Conservation (phyloP, 805 yeast genomes). For the Teunomyces funiuensis region DNA sequence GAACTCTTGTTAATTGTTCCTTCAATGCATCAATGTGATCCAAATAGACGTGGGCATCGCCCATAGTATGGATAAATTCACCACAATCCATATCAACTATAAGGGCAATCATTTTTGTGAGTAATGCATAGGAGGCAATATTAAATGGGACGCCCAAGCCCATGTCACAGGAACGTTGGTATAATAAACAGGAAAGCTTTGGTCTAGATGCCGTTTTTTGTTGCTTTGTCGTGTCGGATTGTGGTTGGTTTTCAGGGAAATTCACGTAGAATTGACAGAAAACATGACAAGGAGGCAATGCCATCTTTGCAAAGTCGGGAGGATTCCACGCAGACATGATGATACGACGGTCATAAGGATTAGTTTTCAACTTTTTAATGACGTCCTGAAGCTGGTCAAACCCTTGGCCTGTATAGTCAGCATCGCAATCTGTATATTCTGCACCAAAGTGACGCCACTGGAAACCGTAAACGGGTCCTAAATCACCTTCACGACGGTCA, state of each 20-base stretch:
- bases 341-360: constrained; percentile 93
- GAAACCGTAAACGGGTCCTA: constrained; percentile 98
- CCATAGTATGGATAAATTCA: constrained; percentile 91
- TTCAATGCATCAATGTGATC: constrained; percentile 92
- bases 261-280: constrained; percentile 93
- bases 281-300: constrained; percentile 97
- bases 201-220: constrained; percentile 42
- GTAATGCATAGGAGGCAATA: constrained; percentile 91
- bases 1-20: constrained; percentile 73
- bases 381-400: constrained; percentile 84
- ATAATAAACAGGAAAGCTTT: constrained; percentile 79
- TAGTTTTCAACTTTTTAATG: constrained; percentile 74
- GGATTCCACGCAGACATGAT: constrained; percentile 99
- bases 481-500: constrained; percentile 84
- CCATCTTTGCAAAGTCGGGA: constrained; percentile 90
- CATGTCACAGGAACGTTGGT: constrained; percentile 99
- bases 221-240: constrained; percentile 2
- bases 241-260: constrained; percentile 52
- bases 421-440: constrained; percentile 78
- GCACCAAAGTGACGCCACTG: constrained; percentile 99
- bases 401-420: constrained; percentile 86
- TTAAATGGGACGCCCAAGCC: constrained; percentile 99
- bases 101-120: constrained; percentile 93
- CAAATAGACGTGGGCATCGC: constrained; percentile 93
- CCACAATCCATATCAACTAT: constrained; percentile 96